Conservation (phyloP, 2,329 filamentous ascomycete genomes). For the Biscogniauxia mediterranea region DNA sequence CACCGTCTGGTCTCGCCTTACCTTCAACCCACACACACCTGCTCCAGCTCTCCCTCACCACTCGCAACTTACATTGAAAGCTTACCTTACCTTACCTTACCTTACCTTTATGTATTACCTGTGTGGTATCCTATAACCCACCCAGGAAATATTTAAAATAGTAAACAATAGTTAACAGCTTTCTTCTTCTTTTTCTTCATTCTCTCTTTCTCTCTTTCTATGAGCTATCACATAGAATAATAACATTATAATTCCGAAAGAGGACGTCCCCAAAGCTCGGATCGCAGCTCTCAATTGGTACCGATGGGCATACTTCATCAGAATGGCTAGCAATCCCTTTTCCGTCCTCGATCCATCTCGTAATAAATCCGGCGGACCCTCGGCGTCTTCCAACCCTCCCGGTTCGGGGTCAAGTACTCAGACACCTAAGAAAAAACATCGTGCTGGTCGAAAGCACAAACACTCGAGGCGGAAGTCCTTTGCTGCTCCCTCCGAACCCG, state of each 20-base stretch:
- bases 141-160: too few species aligned
- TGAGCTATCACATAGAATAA: too few species aligned
- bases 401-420: constrained; percentile 16
- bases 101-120: too few species aligned
- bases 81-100: too few species aligned
- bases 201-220: too few species aligned
- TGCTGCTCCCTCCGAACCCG: constrained; percentile 60
- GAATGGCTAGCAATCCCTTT: constrained; percentile 27
- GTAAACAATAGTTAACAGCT: too few species aligned
- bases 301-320: constrained; percentile 11
- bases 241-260: too few species aligned
- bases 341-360: constrained; percentile 60
- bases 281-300: too few species aligned
- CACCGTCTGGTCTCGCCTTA: background rate
- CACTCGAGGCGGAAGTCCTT: constrained; percentile 78
- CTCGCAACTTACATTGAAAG: background rate
- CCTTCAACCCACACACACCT: background rate
- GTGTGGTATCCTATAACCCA: background rate
- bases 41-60: background rate
- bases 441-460: constrained; percentile 72
- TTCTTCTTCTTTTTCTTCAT: background rate
- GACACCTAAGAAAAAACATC: constrained; percentile 61
- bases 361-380: constrained; percentile 19
- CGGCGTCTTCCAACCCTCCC: constrained; percentile 17
- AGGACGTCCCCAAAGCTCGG: too few species aligned